Percentiles rank a stretch among this genome's conserved stretches.
These are phyloP conservation scores for Fonsecaea nubica DNA, from an alignment of 2,329 filamentous ascomycete genomes.

Conservation along the genomic window DNA sequence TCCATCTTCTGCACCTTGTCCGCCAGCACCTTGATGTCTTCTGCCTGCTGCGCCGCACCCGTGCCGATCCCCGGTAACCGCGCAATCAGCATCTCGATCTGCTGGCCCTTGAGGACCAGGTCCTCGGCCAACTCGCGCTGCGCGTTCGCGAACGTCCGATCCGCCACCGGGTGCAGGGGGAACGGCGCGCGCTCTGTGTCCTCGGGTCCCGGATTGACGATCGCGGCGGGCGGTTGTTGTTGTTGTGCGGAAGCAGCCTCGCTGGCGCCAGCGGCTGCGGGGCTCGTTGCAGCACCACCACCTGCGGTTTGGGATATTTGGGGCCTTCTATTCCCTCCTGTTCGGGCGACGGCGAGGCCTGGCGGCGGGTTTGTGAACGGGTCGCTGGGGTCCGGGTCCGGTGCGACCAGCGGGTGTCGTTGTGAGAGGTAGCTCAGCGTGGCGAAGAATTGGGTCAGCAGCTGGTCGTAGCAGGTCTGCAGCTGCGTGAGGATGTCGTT, in stretches of 20 bases:
- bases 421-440: constrained; percentile 57
- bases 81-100: constrained; percentile 58
- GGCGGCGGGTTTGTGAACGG: constrained; percentile 46
- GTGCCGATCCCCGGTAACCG: constrained; percentile 55
- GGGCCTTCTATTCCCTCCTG: neutral
- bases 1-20: constrained; percentile 53
- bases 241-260: constrained; percentile 39
- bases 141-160: constrained; percentile 50
- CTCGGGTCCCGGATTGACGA: constrained; percentile 33
- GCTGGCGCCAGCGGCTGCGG: no score
- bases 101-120: constrained; percentile 57
- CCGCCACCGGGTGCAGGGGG: constrained; percentile 50
- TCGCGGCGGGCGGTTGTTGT: neutral
- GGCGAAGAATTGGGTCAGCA: constrained; percentile 60
- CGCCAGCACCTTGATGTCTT: constrained; percentile 52
- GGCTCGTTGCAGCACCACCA: no score
- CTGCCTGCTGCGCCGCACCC: constrained; percentile 54
- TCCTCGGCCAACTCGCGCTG: constrained; percentile 58
- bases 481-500: constrained; percentile 58
- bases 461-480: constrained; percentile 59
- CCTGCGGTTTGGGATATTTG: constrained; percentile 41
- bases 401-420: constrained; percentile 52
- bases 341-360: constrained; percentile 28
- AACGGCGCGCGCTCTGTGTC: constrained; percentile 43
- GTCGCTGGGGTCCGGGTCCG: constrained; percentile 45